phyloP scores from a whole-genome alignment of 208 protist genomes.

The Crithidia thermophila region DNA sequence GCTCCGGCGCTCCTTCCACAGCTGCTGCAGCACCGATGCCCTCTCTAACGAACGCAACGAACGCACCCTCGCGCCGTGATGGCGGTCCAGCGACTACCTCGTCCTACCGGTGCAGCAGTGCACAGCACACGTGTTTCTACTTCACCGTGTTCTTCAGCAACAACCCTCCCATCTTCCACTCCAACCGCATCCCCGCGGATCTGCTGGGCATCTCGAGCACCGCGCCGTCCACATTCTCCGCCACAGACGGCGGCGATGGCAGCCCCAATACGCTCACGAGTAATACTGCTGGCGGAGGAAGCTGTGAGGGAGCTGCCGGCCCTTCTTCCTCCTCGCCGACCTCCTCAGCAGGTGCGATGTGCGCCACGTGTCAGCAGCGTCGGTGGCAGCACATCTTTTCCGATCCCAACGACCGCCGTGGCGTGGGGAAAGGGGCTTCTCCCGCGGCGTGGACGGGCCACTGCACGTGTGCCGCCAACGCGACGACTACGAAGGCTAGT shows the following conservation, averaged over 20 bases:
- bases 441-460: too few species aligned
- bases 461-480: too few species aligned
- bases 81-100: too few species aligned
- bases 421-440: too few species aligned
- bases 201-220: slow-evolving; percentile 4
- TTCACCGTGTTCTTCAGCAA: slow-evolving; percentile 81
- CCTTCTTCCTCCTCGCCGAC: background rate
- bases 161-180: slow-evolving; percentile 76
- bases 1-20: background rate
- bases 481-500: too few species aligned
- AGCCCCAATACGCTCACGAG: background rate
- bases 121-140: slow-evolving; percentile 53
- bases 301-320: background rate
- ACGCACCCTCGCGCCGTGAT: background rate
- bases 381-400: slow-evolving; percentile 20
- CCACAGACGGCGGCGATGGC: background rate
- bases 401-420: background rate
- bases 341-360: too few species aligned
- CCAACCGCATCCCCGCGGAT: slow-evolving; percentile 53
- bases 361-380: slow-evolving; percentile 14
- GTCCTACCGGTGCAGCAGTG: too few species aligned
- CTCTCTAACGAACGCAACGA: background rate
- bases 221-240: background rate
- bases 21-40: background rate
- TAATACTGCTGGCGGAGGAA: too few species aligned